phyloP scores from a whole-genome alignment of 345 rosid genomes.

The Salix viminalis region DNA sequence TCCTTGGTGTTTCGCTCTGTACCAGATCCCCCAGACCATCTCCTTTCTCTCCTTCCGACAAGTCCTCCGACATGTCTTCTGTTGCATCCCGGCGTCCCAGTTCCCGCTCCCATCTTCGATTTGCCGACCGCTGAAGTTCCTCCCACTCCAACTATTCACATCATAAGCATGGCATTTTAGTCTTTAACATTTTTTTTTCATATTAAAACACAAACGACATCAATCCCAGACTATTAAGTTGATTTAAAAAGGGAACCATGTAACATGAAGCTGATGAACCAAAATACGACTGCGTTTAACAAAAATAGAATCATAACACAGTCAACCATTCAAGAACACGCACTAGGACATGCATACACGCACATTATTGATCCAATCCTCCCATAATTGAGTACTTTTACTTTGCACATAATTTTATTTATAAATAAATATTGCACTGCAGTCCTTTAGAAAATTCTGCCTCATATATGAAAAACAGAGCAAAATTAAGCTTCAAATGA shows the following conservation, averaged over 20 bases:
- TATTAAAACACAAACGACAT: not conserved
- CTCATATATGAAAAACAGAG: not conserved
- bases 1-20: conserved; percentile 64
- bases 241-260: not conserved
- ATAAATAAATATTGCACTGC: too few relatives aligned
- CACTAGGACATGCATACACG: not conserved
- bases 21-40: conserved; percentile 56
- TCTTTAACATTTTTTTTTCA: not conserved
- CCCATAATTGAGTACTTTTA: not conserved
- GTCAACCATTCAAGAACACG: not conserved
- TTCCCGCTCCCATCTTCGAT: conserved; percentile 70
- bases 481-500: not conserved
- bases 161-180: conserved; percentile 3
- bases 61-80: conserved; percentile 86
- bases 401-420: not conserved
- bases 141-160: conserved; percentile 67
- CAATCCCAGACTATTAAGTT: not conserved
- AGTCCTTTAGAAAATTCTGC: not conserved
- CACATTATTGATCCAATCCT: not conserved
- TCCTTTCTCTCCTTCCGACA: conserved; percentile 93
- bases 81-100: conserved; percentile 80
- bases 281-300: not conserved
- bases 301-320: not conserved
- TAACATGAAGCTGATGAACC: not conserved
- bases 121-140: conserved; percentile 53